Evolutionary conservation across 208 protist genomes (phyloP).

Genomic region (Trypanosoma avium): DNA sequence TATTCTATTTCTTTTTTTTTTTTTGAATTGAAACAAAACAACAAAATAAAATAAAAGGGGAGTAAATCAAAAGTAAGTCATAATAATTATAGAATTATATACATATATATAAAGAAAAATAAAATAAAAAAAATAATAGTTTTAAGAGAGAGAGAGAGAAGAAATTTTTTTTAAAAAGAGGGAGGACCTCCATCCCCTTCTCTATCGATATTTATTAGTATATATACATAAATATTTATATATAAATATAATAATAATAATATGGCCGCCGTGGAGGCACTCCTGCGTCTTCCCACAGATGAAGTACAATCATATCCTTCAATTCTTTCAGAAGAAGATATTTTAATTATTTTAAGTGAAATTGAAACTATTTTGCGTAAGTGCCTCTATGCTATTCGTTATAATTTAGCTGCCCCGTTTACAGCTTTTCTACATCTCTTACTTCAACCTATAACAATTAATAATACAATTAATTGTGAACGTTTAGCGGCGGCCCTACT

Average conservation of each 20-base stretch:
- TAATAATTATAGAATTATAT: too few species aligned
- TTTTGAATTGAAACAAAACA: not conserved
- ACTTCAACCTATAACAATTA: conserved; percentile 27
- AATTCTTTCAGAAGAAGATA: conserved; percentile 32
- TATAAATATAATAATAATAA: conserved; percentile 13
- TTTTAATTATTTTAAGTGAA: conserved; percentile 32
- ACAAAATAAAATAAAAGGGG: too few species aligned
- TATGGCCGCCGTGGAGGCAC: conserved; percentile 45
- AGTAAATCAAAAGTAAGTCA: too few species aligned
- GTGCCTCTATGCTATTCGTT: conserved; percentile 64
- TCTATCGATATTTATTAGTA: too few species aligned
- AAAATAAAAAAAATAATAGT: too few species aligned
- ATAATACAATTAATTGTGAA: conserved; percentile 29
- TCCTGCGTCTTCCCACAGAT: conserved; percentile 52
- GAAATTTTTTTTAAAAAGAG: not conserved
- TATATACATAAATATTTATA: too few species aligned
- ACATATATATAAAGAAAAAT: too few species aligned
- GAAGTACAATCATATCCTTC: conserved; percentile 34
- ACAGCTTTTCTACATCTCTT: conserved; percentile 57
- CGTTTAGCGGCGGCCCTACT: conserved; percentile 35
- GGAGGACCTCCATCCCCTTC: too few species aligned
- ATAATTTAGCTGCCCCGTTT: conserved; percentile 40
- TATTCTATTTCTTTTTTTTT: not conserved
- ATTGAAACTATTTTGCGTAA: conserved; percentile 63
- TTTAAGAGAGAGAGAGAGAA: not conserved